Evolutionary conservation across 2,329 filamentous ascomycete genomes (phyloP).

Genomic region (Ascochyta lentis): DNA sequence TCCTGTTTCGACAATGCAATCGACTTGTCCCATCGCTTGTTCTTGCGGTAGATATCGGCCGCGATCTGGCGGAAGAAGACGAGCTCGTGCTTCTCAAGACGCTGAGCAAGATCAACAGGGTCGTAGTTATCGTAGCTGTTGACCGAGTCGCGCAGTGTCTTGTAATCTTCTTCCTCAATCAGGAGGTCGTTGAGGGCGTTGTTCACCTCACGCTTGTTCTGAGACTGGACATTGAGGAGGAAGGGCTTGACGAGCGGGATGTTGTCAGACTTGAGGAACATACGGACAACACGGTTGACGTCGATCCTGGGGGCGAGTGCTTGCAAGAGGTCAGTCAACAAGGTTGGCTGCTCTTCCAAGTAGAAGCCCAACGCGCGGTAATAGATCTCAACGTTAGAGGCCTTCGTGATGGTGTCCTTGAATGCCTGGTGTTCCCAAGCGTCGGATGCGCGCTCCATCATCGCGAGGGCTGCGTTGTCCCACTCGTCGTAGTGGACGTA

Average conservation of each 20-base stretch:
- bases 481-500: conserved; percentile 99
- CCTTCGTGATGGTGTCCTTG: conserved; percentile 98
- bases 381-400: conserved; percentile 98
- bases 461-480: conserved; percentile 94
- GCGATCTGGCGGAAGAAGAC: conserved; percentile 99
- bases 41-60: conserved; percentile 98
- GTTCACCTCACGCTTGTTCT: conserved; percentile 99
- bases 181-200: conserved; percentile 96
- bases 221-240: conserved; percentile 90
- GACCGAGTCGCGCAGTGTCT: conserved; percentile 95
- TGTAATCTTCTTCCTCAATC: conserved; percentile 99
- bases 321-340: conserved; percentile 94
- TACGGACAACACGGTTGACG: conserved; percentile 97
- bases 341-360: conserved; percentile 92
- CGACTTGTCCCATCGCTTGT: conserved; percentile 99
- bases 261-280: conserved; percentile 99
- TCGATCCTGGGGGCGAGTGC: conserved; percentile 92
- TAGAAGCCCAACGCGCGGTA: conserved; percentile 98
- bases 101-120: conserved; percentile 86
- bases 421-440: conserved; percentile 99
- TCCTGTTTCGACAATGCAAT: conserved; percentile 98
- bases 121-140: conserved; percentile 99
- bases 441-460: conserved; percentile 97
- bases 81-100: conserved; percentile 95
- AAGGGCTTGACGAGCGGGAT: conserved; percentile 98